Base-by-base conservation (phyloP, 2,329 filamentous ascomycete species). In the Proliferodiscus dingleyae region DNA sequence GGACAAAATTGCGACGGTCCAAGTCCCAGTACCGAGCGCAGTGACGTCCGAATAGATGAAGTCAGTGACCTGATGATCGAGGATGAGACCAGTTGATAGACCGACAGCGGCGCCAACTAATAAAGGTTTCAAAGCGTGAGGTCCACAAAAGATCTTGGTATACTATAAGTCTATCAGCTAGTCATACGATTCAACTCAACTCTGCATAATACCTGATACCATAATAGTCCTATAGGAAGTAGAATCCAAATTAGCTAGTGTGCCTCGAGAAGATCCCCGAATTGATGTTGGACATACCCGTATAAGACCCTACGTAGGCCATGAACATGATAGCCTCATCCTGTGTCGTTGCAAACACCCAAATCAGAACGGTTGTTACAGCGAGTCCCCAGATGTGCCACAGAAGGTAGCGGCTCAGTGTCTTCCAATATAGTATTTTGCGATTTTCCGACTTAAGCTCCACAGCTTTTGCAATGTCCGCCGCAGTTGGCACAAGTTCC, bases 311-410 rank as follows among this genome's bases (percentile, higher is more conserved):
- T n/a, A 56, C 47, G 34, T 56, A 56, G 3, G 48, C 50, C 2
- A 56, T 24, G 28, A 51, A 56, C 13, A 55, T 40, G n/a, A 55
- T 50, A 2, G 48, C 45, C 3, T 47, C 51, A 4, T 52, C 36
- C 22, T 34, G 43, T 5, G 36, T 66, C 47, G 70, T 65, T 2
- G 68, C 71, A 53, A 77, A 75, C 7, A 68, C 66, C 72, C 73
- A 77, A 5, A 77, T 62, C n/a, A 78, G 62, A 18, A 67, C 65
- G 11, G 72, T 61, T 8, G 71, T 69, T n/a, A 77, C 41, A 2
- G 72, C 69, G 36, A 78, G 59, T 45, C 71, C 71, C 74, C 74
- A 78, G 1, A 73, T 66, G 55, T 77, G 73, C 53, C 72, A 69
- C 19, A 71, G 62, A 29, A 77, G 62, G 52, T 73, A 77, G 45